Evolutionary conservation across 495 filamentous ascomycete genomes (phyloP).

Genomic region (Cladorrhinum samala): DNA sequence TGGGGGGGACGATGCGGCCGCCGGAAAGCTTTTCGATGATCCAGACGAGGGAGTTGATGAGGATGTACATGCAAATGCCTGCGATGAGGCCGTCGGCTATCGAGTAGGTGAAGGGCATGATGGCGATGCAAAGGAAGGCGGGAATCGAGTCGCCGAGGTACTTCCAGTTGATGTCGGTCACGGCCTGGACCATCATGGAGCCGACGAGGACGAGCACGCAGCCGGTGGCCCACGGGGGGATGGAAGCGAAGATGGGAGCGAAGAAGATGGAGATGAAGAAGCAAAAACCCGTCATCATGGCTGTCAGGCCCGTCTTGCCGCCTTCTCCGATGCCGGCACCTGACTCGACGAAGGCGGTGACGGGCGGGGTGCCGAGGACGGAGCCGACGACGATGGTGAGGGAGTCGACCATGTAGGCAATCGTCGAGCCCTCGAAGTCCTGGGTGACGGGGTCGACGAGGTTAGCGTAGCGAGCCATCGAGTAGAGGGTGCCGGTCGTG

Average conservation of each 20-base stretch:
- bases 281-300: slow-evolving; percentile 66
- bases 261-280: slow-evolving; percentile 87
- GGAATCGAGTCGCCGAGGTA: slow-evolving; percentile 74
- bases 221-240: slow-evolving; percentile 78
- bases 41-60: slow-evolving; percentile 61
- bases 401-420: slow-evolving; percentile 76
- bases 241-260: slow-evolving; percentile 77
- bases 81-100: slow-evolving; percentile 74
- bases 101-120: slow-evolving; percentile 82
- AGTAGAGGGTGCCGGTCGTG: slow-evolving; percentile 70
- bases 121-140: slow-evolving; percentile 69
- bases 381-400: slow-evolving; percentile 71
- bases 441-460: slow-evolving; percentile 66
- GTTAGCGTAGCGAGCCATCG: slow-evolving; percentile 73
- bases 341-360: slow-evolving; percentile 78
- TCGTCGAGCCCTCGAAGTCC: slow-evolving; percentile 72
- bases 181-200: slow-evolving; percentile 70
- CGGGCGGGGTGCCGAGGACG: slow-evolving; percentile 65
- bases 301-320: slow-evolving; percentile 73
- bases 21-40: slow-evolving; percentile 55
- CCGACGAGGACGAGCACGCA: slow-evolving; percentile 77
- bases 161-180: slow-evolving; percentile 75
- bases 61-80: slow-evolving; percentile 66
- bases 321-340: slow-evolving; percentile 82
- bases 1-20: slow-evolving; percentile 64